Evolutionary conservation across 495 filamentous ascomycete genomes (phyloP).

Genomic region (Glarea lozoyensis): DNA sequence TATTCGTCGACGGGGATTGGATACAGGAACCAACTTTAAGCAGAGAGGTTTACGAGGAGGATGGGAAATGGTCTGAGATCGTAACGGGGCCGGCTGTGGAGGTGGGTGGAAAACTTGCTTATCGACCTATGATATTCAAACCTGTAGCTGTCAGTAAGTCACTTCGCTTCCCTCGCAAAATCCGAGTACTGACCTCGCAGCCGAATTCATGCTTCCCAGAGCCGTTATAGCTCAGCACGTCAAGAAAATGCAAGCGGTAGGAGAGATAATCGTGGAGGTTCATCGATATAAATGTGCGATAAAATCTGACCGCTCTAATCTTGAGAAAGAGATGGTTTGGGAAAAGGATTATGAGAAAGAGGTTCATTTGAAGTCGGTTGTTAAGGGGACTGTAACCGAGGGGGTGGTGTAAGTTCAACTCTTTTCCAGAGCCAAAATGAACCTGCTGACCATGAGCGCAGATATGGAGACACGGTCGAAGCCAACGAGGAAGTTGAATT

Average conservation of each 20-base stretch:
- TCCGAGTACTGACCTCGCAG: neutral
- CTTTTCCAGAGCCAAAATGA: neutral
- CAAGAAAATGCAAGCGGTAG: neutral
- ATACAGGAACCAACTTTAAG: neutral
- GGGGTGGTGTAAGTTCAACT: neutral
- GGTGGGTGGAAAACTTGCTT: neutral
- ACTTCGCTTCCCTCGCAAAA: neutral
- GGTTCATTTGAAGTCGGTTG: neutral
- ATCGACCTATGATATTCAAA: neutral
- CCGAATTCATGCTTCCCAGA: neutral
- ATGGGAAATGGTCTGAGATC: neutral
- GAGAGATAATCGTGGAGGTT: slow-evolving; percentile 1
- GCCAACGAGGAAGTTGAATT: neutral
- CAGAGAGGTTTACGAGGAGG: neutral
- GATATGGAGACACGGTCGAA: neutral
- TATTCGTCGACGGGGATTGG: neutral
- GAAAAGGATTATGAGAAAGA: neutral
- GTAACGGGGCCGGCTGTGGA: neutral
- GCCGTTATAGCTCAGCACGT: neutral
- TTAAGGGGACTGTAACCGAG: neutral
- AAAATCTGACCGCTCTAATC: neutral
- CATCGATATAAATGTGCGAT: neutral
- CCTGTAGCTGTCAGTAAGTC: neutral
- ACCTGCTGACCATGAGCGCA: neutral
- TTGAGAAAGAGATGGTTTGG: neutral